Evolutionary conservation across 352 stramenopile species (phyloP), one percentile per base, ranked within the genome.

Genomic region (Pythium grandisporangium): DNA sequence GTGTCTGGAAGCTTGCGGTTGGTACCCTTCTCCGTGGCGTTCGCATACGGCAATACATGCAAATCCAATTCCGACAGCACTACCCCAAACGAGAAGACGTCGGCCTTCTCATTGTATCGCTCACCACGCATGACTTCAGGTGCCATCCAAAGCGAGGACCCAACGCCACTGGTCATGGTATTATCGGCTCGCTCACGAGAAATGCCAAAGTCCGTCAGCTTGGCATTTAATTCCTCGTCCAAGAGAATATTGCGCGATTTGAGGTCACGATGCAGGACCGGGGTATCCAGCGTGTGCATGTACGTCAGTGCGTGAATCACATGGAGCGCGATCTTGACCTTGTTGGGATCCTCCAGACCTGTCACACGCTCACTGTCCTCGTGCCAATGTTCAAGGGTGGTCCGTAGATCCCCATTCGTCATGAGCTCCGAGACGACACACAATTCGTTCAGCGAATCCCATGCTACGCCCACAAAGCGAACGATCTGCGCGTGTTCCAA

Each of bases 381-480:
- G 11, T 37, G 19, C 5, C 45, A 46, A 59, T 63, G 0, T 37
- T 38, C 32, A 7, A 82, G 42, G 27, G 71, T 33, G 10, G 54
- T 48, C 22, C 61, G 58, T 33, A 82, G 50, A 42, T 83, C 66
- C n/a, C 66, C 66, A 6, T 56, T 42, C 3, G 45, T 38, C 70
- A 83, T 77, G 34, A 71, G 63, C 46, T 83, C 70, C 4, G 66
- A 77, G 11, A 83, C 66, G 5, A 55, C 65, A 19, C 61, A 65
- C 23, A 79, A 38, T 26, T 75, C 63, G 16, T 37, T 63, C 32
- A 72, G 53, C 1, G 64, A 47, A 30, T 74, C 65, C 69, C 69
- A 82, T 20, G 66, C 51, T 10, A 76, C 66, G 7, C 69, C 69
- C 2, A 78, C 36, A 21, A 78, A 61, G 8, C 37, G 44, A 5